Base-by-base conservation (phyloP, 2,329 filamentous ascomycete species). In the Trichoderma breve region DNA sequence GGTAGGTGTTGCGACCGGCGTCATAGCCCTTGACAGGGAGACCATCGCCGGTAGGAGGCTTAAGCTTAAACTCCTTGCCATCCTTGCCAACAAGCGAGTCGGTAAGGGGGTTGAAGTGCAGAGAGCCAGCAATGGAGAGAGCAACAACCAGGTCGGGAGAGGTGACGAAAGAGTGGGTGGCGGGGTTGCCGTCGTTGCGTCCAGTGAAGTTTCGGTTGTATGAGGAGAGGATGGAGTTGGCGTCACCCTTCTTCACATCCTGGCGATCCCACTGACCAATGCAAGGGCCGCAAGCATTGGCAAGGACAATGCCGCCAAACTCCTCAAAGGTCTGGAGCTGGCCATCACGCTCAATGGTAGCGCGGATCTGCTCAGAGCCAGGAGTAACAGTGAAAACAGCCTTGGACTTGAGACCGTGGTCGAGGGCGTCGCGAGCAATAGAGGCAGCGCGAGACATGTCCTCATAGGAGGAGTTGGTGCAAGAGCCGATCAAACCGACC, bases 151-250 rank as follows among this genome's bases (percentile, higher is more conserved):
- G 86, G 81, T 97, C 94, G 71, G 94, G 94, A 7, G 94, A 97
- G 75, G 94, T 92, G 76, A 97, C 94, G 83, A 97, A 97, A 72
- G 93, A 93, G 87, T 97, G 94, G 66, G 94, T 97, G 70, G 94
- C 94, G 53, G 94, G 94, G 88, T 97, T 98, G 76, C 93, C 94
- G 78, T 97, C 95, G 83, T 98, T 98, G 82, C 96, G 94, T 76
- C 95, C 95, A 74, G 95, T 98, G 87, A 99, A 98, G 91, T 99
- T 98, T 85, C 96, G 94, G 92, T 99, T 99, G 91, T 98, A 99
- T 32, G 96, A 98, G 61, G 95, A 98, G 82, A 99, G 87, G 82
- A 99, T 99, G 7, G 94, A 97, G 91, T 99, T 99, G 79, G 94
- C 87, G 78, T 93, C 91, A 76, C 95, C 95, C 90, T 98, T 98